These are phyloP conservation scores for Calocybe gangraenosa DNA, from an alignment of 768 basidiomycete species.

Conservation along the genomic window DNA sequence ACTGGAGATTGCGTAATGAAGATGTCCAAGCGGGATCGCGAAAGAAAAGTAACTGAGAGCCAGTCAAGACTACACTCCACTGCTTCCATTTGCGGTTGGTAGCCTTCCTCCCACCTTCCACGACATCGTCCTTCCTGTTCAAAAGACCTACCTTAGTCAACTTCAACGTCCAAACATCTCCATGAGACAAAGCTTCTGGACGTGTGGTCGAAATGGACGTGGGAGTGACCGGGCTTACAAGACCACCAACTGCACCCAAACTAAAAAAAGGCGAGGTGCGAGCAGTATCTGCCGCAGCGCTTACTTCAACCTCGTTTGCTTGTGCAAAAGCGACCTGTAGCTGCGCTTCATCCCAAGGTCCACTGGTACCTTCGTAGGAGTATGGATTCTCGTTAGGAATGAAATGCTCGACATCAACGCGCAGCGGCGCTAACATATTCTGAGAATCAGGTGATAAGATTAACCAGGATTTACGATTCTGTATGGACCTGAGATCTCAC, in stretches of 20 bases:
- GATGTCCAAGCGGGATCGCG: constrained; percentile 62
- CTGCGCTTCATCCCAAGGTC: constrained; percentile 64
- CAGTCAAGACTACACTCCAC: constrained; percentile 83
- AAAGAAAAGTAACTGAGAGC: constrained; percentile 89
- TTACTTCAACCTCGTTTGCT: constrained; percentile 56
- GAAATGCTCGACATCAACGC: constrained; percentile 55
- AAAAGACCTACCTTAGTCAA: constrained; percentile 80
- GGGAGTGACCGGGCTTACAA: constrained; percentile 20
- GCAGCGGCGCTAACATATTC: constrained; percentile 66
- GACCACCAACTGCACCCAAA: constrained; percentile 31
- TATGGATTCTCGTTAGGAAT: constrained; percentile 65
- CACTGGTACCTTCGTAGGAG: constrained; percentile 58
- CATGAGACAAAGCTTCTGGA: constrained; percentile 17
- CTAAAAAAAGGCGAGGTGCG: constrained; percentile 33
- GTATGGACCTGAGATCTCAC: constrained; percentile 29
- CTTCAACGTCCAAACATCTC: constrained; percentile 48
- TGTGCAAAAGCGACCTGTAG: constrained; percentile 61
- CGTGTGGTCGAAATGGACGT: constrained; percentile 14
- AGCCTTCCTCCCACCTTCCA: constrained; percentile 74
- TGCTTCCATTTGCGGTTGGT: constrained; percentile 82
- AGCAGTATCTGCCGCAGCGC: constrained; percentile 28
- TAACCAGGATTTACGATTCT: background rate
- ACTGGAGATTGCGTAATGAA: constrained; percentile 37
- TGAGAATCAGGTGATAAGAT: constrained; percentile 6
- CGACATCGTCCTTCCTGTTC: constrained; percentile 74